Evolutionary conservation across 345 rosid species (phyloP), one percentile per base, ranked within the genome.

Genomic region (Linum usitatissimum): DNA sequence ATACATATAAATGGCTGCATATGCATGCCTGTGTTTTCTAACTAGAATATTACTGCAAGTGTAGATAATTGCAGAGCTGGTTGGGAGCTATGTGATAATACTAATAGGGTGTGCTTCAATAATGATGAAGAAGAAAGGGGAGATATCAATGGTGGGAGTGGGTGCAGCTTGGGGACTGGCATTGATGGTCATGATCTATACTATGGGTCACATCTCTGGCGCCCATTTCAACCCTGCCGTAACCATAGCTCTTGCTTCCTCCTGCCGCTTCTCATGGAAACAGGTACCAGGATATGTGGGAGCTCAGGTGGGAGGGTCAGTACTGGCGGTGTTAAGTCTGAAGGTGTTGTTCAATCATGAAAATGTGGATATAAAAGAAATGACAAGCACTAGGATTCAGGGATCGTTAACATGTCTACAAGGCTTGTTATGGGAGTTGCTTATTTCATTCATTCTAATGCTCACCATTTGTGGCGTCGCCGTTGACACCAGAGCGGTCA

Each of bases 181-280:
- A 23, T 59, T 75, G 67, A 81, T 62, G 78, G 78, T 77, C 53
- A 57, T 81, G 66, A 67, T 73, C 13, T 72, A 79, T 49, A 54
- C 81, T 17, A 40, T 75, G 2, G 84, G 88, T 9, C 86, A 77
- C 59, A 65, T 83, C 55, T 81, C 82, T 1, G 85, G 88, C 39
- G 82, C 79, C 56, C 84, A 83, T 73, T 75, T 79, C 68, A 83
- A 83, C 48, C 85, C 81, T n/a, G 81, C 82, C 15, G 74, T 84
- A 28, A 77, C 82, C 17, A 59, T 81, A 49, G 82, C 81, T 21
- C 70, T 81, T 28, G 81, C 79, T 0, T 55, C 69, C n/a, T 65
- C 60, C 3, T 60, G 62, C 28, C 71, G 70, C 40, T 79, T 81
- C 48, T 79, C 84, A 2, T 68, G 73, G 70, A 38, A 15, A 62